A percentile compares a stretch with the other conserved stretches of the same genome.
Evolutionary conservation across 2,329 filamentous ascomycete species (phyloP).

Genomic region (Arachnomyces sp.): DNA sequence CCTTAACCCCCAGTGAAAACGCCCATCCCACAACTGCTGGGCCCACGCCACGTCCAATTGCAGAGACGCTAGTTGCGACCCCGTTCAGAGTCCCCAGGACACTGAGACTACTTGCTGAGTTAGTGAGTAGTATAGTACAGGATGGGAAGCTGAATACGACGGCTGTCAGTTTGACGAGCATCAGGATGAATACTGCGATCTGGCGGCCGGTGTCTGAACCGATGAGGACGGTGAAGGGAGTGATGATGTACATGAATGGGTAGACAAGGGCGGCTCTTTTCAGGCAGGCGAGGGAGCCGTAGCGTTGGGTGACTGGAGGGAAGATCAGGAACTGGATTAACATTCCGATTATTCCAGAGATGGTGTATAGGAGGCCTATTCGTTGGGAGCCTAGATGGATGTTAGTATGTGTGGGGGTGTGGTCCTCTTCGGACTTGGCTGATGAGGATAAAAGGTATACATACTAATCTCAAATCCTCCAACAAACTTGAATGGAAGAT

Average conservation of each 20-base stretch:
- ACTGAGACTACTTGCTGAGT: slow-evolving; percentile 66
- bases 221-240: slow-evolving; percentile 68
- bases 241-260: slow-evolving; percentile 70
- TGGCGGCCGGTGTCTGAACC: slow-evolving; percentile 47
- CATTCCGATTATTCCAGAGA: slow-evolving; percentile 73
- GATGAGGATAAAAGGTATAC: slow-evolving; percentile 8
- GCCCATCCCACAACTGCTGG: slow-evolving; percentile 65
- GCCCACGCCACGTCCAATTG: slow-evolving; percentile 69
- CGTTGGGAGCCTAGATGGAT: slow-evolving; percentile 51
- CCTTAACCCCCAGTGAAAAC: slow-evolving; percentile 69
- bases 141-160: slow-evolving; percentile 85
- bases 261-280: slow-evolving; percentile 59
- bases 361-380: slow-evolving; percentile 79
- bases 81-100: slow-evolving; percentile 87
- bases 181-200: slow-evolving; percentile 54
- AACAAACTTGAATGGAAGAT: slow-evolving; percentile 71
- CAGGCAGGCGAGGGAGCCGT: slow-evolving; percentile 68
- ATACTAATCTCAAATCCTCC: slow-evolving; percentile 65
- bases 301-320: slow-evolving; percentile 63
- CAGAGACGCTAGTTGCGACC: slow-evolving; percentile 74
- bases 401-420: not conserved
- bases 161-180: slow-evolving; percentile 66
- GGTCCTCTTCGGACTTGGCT: not conserved
- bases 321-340: slow-evolving; percentile 81
- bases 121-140: slow-evolving; percentile 82